Conservation (phyloP, 768 basidiomycete species). For the Boletus edulis region DNA sequence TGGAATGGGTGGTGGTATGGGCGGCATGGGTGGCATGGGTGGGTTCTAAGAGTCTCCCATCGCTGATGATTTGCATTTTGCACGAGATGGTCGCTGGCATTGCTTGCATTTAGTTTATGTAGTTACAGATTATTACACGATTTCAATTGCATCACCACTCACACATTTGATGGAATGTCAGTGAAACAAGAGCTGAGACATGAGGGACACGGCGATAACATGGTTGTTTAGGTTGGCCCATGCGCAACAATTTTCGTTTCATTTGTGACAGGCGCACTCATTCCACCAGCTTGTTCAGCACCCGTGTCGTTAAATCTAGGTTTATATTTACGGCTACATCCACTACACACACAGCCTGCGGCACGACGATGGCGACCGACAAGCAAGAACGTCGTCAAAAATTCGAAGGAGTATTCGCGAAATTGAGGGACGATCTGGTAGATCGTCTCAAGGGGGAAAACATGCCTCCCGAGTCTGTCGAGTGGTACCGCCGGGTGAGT, state of each 20-base stretch:
- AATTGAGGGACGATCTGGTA: constrained; percentile 76
- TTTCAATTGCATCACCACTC: too few species aligned
- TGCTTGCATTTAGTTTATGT: constrained; percentile 11
- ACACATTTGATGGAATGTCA: too few species aligned
- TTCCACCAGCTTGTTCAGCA: too few species aligned
- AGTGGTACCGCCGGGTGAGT: constrained; percentile 73
- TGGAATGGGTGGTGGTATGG: constrained; percentile 58
- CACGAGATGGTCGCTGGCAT: neutral
- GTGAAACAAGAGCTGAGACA: too few species aligned
- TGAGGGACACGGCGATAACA: neutral
- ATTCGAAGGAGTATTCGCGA: constrained; percentile 72
- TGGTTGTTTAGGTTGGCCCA: too few species aligned
- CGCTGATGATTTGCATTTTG: neutral
- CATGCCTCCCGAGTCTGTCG: constrained; percentile 81
- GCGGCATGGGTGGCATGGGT: constrained; percentile 57
- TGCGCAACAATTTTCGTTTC: too few species aligned
- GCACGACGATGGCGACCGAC: constrained; percentile 20
- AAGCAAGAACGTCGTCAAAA: constrained; percentile 51
- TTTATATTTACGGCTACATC: too few species aligned
- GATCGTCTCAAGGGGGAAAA: constrained; percentile 61
- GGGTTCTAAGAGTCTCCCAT: constrained; percentile 37
- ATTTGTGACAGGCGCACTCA: too few species aligned
- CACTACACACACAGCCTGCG: too few species aligned
- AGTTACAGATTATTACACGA: constrained; percentile 8
- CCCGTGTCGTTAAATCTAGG: too few species aligned